phyloP scores from a whole-genome alignment of 2,329 filamentous ascomycete genomes.

The Neofusicoccum laricinum region DNA sequence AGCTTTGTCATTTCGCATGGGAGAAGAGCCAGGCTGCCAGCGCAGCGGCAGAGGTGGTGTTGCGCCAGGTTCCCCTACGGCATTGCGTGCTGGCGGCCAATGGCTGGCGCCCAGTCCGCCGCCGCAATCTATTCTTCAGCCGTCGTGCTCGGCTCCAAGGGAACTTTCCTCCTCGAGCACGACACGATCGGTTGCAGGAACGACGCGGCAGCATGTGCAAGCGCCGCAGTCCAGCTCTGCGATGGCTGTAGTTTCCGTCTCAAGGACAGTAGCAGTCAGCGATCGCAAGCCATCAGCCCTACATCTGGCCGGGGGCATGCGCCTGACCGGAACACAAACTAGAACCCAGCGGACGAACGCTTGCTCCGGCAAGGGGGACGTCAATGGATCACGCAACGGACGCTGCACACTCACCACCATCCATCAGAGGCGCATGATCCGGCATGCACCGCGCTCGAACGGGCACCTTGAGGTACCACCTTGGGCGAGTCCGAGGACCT shows the following conservation, averaged over 20 bases:
- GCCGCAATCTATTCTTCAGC: background rate
- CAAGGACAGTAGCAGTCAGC: too few relatives aligned
- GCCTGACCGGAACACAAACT: background rate
- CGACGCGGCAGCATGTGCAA: background rate
- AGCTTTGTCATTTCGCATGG: background rate
- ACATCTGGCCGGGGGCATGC: background rate
- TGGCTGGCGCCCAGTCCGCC: background rate
- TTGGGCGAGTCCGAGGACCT: background rate
- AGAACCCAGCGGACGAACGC: background rate
- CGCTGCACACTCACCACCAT: background rate
- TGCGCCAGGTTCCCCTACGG: background rate
- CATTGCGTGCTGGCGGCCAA: background rate
- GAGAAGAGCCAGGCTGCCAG: background rate
- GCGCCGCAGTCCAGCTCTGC: background rate
- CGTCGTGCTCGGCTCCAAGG: background rate
- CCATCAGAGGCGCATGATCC: background rate
- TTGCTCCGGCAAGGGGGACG: background rate
- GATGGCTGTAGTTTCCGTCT: too few relatives aligned
- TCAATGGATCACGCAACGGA: background rate
- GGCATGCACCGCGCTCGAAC: constrained; percentile 1
- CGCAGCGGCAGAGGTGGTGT: background rate
- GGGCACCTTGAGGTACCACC: background rate
- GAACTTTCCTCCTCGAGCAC: background rate
- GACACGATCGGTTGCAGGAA: background rate
- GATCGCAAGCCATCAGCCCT: background rate